Conservation (phyloP, 2,329 filamentous ascomycete genomes). For the Huntiella moniliformis region DNA sequence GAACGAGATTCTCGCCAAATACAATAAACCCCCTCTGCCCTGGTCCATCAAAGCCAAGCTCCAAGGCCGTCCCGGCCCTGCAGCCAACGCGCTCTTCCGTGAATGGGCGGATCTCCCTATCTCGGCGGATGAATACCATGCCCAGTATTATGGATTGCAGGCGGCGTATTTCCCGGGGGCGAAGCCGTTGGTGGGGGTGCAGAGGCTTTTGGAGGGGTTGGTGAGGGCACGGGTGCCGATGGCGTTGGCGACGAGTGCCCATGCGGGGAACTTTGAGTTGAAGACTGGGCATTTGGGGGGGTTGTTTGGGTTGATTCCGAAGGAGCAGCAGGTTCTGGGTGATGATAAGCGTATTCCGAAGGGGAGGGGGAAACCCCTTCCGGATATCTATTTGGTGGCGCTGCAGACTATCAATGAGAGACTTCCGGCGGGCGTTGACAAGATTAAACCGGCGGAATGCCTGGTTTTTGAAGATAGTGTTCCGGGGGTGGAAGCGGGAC, state of each 20-base stretch:
- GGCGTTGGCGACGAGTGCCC: conserved; percentile 70
- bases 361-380: conserved; percentile 81
- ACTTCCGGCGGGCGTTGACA: conserved; percentile 39
- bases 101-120: conserved; percentile 80
- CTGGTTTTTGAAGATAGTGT: conserved; percentile 94
- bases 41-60: conserved; percentile 90
- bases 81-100: conserved; percentile 38
- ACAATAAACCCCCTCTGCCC: conserved; percentile 56
- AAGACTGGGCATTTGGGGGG: conserved; percentile 49
- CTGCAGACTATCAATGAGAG: conserved; percentile 67
- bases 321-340: conserved; percentile 57
- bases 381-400: conserved; percentile 84
- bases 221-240: conserved; percentile 46
- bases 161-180: conserved; percentile 50
- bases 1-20: conserved; percentile 62
- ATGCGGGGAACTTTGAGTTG: conserved; percentile 51
- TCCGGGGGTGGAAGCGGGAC: conserved; percentile 74
- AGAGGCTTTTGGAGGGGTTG: conserved; percentile 45
- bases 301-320: conserved; percentile 46
- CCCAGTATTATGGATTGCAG: conserved; percentile 44
- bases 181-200: conserved; percentile 63
- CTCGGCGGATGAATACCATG: conserved; percentile 44
- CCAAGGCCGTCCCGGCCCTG: conserved; percentile 37
- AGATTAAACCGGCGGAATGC: conserved; percentile 67
- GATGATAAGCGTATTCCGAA: conserved; percentile 62